These are phyloP conservation scores for Lyophyllum atratum DNA, from an alignment of 768 basidiomycete species.

Conservation along the genomic window DNA sequence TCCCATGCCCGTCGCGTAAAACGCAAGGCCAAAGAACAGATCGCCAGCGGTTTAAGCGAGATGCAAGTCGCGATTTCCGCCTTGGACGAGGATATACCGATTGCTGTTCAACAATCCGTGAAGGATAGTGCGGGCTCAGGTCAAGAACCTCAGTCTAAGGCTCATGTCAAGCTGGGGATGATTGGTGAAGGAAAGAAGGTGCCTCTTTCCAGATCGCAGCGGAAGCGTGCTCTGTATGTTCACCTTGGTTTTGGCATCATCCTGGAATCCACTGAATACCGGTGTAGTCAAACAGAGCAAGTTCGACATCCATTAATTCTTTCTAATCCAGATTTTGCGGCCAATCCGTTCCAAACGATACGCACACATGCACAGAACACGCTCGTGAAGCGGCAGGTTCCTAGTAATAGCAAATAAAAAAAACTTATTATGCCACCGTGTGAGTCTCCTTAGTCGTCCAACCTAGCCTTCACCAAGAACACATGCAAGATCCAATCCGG, in stretches of 20 bases:
- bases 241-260: constrained; percentile 5
- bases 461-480: background rate
- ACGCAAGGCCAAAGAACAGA: constrained; percentile 64
- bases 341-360: constrained; percentile 77
- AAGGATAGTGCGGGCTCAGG: constrained; percentile 17
- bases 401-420: background rate
- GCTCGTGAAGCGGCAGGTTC: constrained; percentile 50
- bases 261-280: background rate
- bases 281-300: constrained; percentile 60
- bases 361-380: constrained; percentile 82
- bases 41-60: constrained; percentile 51
- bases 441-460: background rate
- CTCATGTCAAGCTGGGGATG: constrained; percentile 40
- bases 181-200: constrained; percentile 68
- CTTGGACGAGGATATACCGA: constrained; percentile 40
- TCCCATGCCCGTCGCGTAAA: constrained; percentile 72
- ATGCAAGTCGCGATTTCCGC: constrained; percentile 57
- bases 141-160: constrained; percentile 22
- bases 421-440: no score
- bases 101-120: constrained; percentile 12
- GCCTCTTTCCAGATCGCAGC: constrained; percentile 62
- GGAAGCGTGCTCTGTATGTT: constrained; percentile 69
- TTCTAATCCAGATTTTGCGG: constrained; percentile 61
- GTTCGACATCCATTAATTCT: constrained; percentile 72
- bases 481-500: background rate